phyloP scores from a whole-genome alignment of 441 rosid genomes.

The Isatis lusitanica region DNA sequence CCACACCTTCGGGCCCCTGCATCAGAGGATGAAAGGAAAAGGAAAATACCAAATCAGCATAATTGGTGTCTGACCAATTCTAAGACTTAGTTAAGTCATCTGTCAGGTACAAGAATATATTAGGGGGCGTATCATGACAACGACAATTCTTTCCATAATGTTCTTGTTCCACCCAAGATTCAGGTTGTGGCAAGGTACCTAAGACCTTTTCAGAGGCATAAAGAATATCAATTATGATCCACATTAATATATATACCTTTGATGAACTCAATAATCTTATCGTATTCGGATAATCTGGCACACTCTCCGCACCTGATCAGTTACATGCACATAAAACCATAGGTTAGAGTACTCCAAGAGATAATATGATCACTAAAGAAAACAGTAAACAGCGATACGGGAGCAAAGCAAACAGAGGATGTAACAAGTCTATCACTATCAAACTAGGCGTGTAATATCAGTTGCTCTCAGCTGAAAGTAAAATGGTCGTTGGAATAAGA shows the following conservation, averaged over 20 bases:
- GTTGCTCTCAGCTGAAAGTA: conserved; percentile 1
- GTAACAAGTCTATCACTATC: not conserved
- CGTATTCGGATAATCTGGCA: conserved; percentile 43
- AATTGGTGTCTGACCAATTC: not conserved
- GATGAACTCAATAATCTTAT: conserved; percentile 37
- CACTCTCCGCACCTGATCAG: conserved; percentile 60
- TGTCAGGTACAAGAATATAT: not conserved
- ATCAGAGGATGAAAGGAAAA: not conserved
- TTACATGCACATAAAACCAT: conserved; percentile 25
- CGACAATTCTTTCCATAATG: not conserved
- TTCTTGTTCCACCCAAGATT: not conserved
- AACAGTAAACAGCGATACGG: not conserved
- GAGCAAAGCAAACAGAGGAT: not conserved
- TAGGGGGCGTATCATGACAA: not conserved
- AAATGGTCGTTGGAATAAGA: not conserved
- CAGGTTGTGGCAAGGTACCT: not conserved
- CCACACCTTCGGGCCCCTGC: conserved; percentile 44
- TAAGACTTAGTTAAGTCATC: not conserved
- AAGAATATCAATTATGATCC: not conserved
- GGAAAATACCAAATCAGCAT: not conserved
- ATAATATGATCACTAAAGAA: not conserved
- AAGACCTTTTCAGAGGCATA: not conserved
- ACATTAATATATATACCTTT: conserved; percentile 41
- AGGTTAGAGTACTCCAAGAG: conserved; percentile 9
- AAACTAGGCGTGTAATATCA: not conserved